A percentile compares a stretch with the other conserved stretches of the same genome.
Conservation (phyloP, 139 green algal genomes). For the Chlamydomonas asymmetrica region DNA sequence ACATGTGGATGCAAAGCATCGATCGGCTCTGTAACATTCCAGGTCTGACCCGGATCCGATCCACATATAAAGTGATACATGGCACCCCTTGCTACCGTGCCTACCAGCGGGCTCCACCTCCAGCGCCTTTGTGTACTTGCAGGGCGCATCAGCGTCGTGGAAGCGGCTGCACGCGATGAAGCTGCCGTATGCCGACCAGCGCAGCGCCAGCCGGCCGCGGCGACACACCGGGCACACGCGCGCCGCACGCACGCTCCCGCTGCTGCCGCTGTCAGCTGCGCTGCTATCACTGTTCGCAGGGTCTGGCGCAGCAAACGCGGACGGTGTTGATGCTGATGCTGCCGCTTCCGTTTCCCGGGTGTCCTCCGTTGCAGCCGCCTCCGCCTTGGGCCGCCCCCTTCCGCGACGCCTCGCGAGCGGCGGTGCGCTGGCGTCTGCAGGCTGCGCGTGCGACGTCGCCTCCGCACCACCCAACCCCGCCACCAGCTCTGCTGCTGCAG, state of each 20-base stretch:
- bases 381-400: background rate
- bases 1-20: too few relatives aligned
- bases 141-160: slow-evolving; percentile 10
- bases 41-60: background rate
- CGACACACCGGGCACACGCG: slow-evolving; percentile 62
- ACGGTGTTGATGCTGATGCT: too few relatives aligned
- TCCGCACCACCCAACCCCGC: too few relatives aligned
- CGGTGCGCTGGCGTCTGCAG: too few relatives aligned
- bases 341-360: too few relatives aligned
- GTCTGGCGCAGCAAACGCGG: too few relatives aligned
- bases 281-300: background rate
- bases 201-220: slow-evolving; percentile 57
- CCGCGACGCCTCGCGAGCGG: background rate
- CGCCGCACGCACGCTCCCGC: slow-evolving; percentile 17
- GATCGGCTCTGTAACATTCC: slow-evolving; percentile 13
- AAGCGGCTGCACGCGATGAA: slow-evolving; percentile 50
- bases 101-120: background rate
- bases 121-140: slow-evolving; percentile 47
- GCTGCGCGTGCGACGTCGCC: too few relatives aligned
- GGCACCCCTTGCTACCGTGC: background rate
- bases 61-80: background rate
- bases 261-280: background rate
- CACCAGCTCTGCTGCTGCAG: too few relatives aligned
- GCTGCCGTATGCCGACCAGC: slow-evolving; percentile 46
- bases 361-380: background rate